These are phyloP conservation scores for Tolypocladium amazonense DNA, from an alignment of 2,329 filamentous ascomycete species.

Conservation along the genomic window DNA sequence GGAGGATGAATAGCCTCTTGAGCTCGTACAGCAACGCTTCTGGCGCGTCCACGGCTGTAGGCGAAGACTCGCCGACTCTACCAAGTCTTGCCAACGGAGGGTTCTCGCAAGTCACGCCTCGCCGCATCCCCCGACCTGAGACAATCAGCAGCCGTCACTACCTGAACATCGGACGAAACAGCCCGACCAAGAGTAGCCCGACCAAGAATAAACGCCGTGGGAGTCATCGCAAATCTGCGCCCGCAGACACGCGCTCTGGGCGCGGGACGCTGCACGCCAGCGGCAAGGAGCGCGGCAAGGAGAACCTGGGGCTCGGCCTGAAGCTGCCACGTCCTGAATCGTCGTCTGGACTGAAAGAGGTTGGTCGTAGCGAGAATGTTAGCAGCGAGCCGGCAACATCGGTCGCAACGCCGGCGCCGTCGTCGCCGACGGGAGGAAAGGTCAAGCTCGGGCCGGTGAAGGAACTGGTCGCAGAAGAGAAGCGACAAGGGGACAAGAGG, in stretches of 20 bases:
- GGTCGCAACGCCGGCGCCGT: neutral
- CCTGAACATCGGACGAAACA: constrained; percentile 27
- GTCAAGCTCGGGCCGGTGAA: constrained; percentile 15
- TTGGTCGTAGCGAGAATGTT: constrained; percentile 9
- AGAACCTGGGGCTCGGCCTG: constrained; percentile 13
- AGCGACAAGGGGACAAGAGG: constrained; percentile 9
- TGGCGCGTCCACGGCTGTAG: constrained; percentile 15
- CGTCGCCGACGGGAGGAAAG: constrained; percentile 3
- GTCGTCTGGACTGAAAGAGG: constrained; percentile 7
- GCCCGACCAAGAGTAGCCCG: constrained; percentile 6
- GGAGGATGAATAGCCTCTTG: constrained; percentile 46
- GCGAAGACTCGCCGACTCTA: constrained; percentile 25
- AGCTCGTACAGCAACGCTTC: constrained; percentile 33
- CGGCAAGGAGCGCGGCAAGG: constrained; percentile 15
- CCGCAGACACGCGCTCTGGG: constrained; percentile 1
- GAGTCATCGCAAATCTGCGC: constrained; percentile 5
- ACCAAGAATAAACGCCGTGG: constrained; percentile 9
- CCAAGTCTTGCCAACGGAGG: constrained; percentile 26
- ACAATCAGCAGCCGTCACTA: constrained; percentile 34
- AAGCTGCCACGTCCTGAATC: constrained; percentile 7
- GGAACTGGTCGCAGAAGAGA: constrained; percentile 13
- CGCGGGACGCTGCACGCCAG: neutral
- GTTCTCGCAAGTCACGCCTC: constrained; percentile 7
- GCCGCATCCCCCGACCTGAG: constrained; percentile 16
- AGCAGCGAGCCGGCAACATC: constrained; percentile 7